These are phyloP conservation scores for Magnolia sinica DNA, from an alignment of 164 flowering plant genomes.

Conservation along the genomic window DNA sequence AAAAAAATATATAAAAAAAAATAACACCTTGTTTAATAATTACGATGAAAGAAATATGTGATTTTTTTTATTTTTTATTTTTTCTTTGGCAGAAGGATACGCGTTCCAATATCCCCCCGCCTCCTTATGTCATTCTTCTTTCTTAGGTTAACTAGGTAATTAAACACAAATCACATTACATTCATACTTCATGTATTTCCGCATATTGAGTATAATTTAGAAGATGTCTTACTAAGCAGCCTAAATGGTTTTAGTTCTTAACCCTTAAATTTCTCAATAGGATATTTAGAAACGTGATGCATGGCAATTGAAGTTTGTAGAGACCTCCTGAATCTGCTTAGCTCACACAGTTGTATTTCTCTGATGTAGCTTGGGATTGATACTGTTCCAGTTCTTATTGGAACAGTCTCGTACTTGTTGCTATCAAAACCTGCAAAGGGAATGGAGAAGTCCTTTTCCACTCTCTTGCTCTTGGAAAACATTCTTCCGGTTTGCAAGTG, in stretches of 20 bases:
- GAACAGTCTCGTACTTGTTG: constrained; percentile 82
- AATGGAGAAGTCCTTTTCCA: constrained; percentile 61
- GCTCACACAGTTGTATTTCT: constrained; percentile 4
- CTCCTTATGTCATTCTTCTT: constrained; percentile 71
- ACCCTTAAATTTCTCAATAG: constrained; percentile 28
- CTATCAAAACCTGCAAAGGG: constrained; percentile 84
- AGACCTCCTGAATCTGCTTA: neutral
- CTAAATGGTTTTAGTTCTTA: constrained; percentile 1
- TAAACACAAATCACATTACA: neutral
- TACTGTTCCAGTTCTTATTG: constrained; percentile 78
- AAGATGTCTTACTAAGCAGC: neutral
- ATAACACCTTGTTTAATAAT: no score
- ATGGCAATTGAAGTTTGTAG: no score
- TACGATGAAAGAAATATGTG: neutral
- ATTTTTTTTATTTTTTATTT: neutral
- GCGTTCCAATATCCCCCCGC: constrained; percentile 52
- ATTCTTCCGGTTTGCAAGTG: constrained; percentile 78
- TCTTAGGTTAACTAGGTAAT: constrained; percentile 91
- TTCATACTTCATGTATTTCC: neutral
- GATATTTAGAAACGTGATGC: constrained; percentile 63
- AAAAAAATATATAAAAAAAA: no score
- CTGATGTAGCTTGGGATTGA: constrained; percentile 64
- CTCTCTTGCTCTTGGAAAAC: constrained; percentile 64
- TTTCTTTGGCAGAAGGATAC: constrained; percentile 40
- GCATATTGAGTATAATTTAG: neutral